Evolutionary conservation across 2,329 filamentous ascomycete genomes (phyloP), one percentile per base, ranked within the genome.

Genomic region (Fusarium camptoceras): DNA sequence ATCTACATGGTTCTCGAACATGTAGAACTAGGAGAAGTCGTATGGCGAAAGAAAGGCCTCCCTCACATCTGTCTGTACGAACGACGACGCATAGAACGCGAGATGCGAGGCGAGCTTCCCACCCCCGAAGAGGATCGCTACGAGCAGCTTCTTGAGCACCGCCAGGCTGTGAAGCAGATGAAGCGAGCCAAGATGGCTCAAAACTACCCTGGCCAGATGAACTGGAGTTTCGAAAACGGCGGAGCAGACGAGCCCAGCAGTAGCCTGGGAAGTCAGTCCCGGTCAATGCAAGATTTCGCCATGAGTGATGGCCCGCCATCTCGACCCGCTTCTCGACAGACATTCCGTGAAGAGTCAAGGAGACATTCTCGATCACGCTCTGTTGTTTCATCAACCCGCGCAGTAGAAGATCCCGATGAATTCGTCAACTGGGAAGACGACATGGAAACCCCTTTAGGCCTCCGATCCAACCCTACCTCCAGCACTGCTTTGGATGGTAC

Each of bases 1-100:
- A 97, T 99, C 67, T 99, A 99, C 82, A 95, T 99, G 82, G 93
- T 98, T 22, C 87, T 99, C 44, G 96, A 99, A 80, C 95, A 95
- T 80, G 94, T 98, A 59, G 94, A 98, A 78, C 87, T 95, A 42
- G 95, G 96, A 54, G 96, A 99, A 81, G 93, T 99, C 60, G 88
- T 94, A 49, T 99, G 96, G 96, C 89, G 96, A 57, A 95, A 92
- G 78, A 94, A 94, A 81, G 95, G 94, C 8, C 85, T 94, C 9
- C 92, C 91, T 59, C 92, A 94, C 75, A 92, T 98, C 70, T 93
- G 93, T 73, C 85, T 90, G 31, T 91, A 94, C 75, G 96, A 99
- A 78, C 92, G 93, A 73, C 87, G 89, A 62, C 89, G 94, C 58
- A 88, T 96, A 72, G 92, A 97, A 77, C 88, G 89, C 55, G 92